Evolutionary conservation across 1,284 basidiomycete genomes (phyloP).

Genomic region (Ceratobasidium sp.): DNA sequence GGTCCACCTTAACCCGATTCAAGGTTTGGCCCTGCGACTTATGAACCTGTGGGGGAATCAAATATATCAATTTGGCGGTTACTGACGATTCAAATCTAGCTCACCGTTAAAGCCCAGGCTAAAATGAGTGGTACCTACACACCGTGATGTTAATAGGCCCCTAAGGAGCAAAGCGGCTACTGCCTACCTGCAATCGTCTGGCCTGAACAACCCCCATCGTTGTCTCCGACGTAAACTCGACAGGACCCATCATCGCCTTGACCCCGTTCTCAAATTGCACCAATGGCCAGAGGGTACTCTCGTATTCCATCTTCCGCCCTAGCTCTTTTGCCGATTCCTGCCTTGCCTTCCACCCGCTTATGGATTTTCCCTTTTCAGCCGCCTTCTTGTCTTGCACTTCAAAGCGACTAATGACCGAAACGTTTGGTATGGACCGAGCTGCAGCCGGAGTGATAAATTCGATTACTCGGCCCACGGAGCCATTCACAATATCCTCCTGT

Average conservation of each 20-base stretch:
- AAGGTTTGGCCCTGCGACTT: constrained; percentile 89
- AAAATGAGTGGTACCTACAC: constrained; percentile 80
- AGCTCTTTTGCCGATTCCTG: neutral
- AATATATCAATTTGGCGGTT: neutral
- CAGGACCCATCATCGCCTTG: constrained; percentile 41
- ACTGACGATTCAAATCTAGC: neutral
- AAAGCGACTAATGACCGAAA: neutral
- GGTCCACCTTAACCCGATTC: constrained; percentile 77
- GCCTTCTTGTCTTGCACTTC: neutral
- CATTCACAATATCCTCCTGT: constrained; percentile 43
- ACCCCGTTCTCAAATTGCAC: constrained; percentile 44
- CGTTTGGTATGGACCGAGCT: neutral
- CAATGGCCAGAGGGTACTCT: constrained; percentile 43
- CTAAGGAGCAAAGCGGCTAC: neutral
- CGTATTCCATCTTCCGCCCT: neutral
- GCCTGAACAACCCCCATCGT: constrained; percentile 49
- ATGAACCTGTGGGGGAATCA: constrained; percentile 71
- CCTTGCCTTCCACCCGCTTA: neutral
- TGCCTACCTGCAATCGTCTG: constrained; percentile 49
- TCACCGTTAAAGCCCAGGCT: constrained; percentile 67
- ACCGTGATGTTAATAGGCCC: constrained; percentile 24
- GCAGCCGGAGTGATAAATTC: constrained; percentile 36
- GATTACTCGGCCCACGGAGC: constrained; percentile 44
- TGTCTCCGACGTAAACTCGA: constrained; percentile 50
- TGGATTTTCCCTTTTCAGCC: neutral